phyloP scores from a whole-genome alignment of 225 moss, liverwort and hornwort genomes.

The Straminergon stramineum region DNA sequence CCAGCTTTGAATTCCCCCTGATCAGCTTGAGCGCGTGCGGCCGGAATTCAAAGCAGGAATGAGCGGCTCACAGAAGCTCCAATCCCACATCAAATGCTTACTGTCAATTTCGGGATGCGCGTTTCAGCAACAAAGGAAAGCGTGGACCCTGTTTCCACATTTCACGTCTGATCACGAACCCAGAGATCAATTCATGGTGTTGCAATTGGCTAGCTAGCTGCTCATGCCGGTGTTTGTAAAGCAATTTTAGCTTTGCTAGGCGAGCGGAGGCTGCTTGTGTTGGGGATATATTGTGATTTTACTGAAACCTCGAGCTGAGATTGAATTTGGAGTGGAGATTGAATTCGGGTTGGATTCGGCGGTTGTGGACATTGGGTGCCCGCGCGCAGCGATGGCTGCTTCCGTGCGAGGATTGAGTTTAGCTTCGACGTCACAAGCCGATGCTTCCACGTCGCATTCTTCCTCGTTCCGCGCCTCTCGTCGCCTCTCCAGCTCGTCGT shows the following conservation, averaged over 20 bases:
- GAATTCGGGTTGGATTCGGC: neutral
- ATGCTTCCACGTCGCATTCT: neutral
- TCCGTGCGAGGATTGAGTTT: conserved; percentile 5
- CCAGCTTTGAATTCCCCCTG: neutral
- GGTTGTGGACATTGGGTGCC: neutral
- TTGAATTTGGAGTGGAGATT: neutral
- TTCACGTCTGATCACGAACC: neutral
- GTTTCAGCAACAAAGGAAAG: neutral
- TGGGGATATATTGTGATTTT: neutral
- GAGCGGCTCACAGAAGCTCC: conserved; percentile 13
- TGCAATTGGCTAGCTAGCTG: no score
- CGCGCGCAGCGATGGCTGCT: neutral
- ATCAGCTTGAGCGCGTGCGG: neutral
- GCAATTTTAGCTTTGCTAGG: neutral
- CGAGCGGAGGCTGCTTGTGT: neutral
- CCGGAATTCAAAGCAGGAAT: neutral
- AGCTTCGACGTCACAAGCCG: neutral
- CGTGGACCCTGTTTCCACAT: neutral
- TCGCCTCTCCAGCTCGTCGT: neutral
- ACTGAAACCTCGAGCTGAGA: neutral
- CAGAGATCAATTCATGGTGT: neutral
- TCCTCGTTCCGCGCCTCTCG: neutral
- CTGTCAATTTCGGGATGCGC: neutral
- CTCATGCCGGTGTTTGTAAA: neutral
- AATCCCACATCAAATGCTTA: neutral